Evolutionary conservation across 2,329 filamentous ascomycete genomes (phyloP), one percentile per base, ranked within the genome.

Genomic region (Hymenoscyphus fraxineus): DNA sequence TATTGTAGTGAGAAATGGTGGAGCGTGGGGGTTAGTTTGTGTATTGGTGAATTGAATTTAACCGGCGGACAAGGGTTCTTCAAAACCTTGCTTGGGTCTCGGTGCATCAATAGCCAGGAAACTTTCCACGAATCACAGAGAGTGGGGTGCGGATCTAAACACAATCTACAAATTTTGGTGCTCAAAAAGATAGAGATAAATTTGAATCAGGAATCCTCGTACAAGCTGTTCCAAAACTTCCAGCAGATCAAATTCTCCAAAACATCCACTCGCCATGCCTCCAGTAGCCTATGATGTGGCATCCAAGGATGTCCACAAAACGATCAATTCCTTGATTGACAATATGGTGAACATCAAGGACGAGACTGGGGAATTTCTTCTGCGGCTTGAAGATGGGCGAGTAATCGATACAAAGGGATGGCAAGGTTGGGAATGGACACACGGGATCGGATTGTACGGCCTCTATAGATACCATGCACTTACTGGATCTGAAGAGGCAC

Each of bases 361-460:
- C 78, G 83, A 82, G 47, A 90, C 88, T 0, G 90, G 90, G 59
- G 82, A 90, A 72, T 93, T 92, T 75, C 81, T 93, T 31, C 79
- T 93, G 65, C 86, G 81, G 22, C 82, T 94, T 41, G 80, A 83
- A 1, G 90, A 93, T 71, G 90, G 90, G 64, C 84, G 88, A 41
- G 80, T 93, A 59, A 93, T 94, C 73, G 71, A 73, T 56, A 72
- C 91, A 64, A 94, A 94, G 77, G 90, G 89, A 64, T 94, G 90
- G 91, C 84, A 89, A 68, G 88, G 88, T 73, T 93, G 90, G 90
- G 90, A 93, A 78, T 92, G 89, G 88, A 92, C 89, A 0, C 90
- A 93, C 75, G 90, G 90, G 55, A 85, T 93, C 72, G 90, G 90
- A 5, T 84, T 93, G 22, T 92, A 93, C 76, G 90, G 91, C 35